These are phyloP conservation scores for Wickerhamomyces sp. DNA, from an alignment of 1,139 yeast species.

Conservation along the genomic window DNA sequence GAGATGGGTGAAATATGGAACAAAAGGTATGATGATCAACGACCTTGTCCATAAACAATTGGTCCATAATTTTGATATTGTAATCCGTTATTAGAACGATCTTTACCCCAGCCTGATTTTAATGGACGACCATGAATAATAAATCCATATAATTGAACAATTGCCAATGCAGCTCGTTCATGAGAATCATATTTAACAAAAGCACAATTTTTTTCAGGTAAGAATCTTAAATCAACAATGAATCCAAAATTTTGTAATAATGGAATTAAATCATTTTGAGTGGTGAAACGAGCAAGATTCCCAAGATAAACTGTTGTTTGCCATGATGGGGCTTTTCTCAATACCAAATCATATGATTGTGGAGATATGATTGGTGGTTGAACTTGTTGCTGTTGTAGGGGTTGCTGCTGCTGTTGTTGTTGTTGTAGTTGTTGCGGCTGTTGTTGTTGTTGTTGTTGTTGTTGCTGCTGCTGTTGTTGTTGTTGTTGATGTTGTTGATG, in stretches of 20 bases:
- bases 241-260: slow-evolving; percentile 75
- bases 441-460: too few relatives aligned
- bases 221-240: slow-evolving; percentile 75
- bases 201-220: slow-evolving; percentile 79
- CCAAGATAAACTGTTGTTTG: slow-evolving; percentile 90
- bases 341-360: slow-evolving; percentile 61
- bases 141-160: slow-evolving; percentile 74
- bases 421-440: too few relatives aligned
- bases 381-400: slow-evolving; percentile 7
- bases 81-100: slow-evolving; percentile 36
- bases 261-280: slow-evolving; percentile 71
- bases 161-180: slow-evolving; percentile 85
- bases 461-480: neutral
- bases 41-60: slow-evolving; percentile 29
- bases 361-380: slow-evolving; percentile 35
- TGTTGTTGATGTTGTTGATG: slow-evolving; percentile 14
- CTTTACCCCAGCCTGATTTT: slow-evolving; percentile 88
- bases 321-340: slow-evolving; percentile 77
- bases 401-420: too few relatives aligned
- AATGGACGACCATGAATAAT: slow-evolving; percentile 73
- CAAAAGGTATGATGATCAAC: neutral
- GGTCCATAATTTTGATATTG: slow-evolving; percentile 35
- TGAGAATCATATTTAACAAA: slow-evolving; percentile 84
- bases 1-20: too few relatives aligned
- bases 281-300: slow-evolving; percentile 72